A percentile compares a stretch with the other conserved stretches of the same genome.
phyloP scores from a whole-genome alignment of 176 grass and related monocot genomes.

The Avena eriantha region DNA sequence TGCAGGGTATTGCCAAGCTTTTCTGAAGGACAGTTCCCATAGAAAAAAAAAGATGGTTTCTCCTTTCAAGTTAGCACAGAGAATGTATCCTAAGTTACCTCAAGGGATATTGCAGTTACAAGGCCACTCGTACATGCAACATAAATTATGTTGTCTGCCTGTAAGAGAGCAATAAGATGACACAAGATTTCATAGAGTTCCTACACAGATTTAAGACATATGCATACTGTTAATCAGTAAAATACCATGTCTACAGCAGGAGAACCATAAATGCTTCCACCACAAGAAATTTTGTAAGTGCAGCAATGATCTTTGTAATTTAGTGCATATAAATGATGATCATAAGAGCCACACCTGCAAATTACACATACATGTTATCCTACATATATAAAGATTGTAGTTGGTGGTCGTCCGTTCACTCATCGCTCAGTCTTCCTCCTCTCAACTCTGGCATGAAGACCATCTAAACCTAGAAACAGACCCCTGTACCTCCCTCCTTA shows the following conservation, averaged over 20 bases:
- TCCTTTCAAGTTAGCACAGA: not conserved
- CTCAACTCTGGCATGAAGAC: no score
- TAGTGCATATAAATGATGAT: conserved; percentile 82
- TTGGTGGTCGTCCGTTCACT: no score
- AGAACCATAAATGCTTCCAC: conserved; percentile 96
- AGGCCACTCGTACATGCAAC: conserved; percentile 78
- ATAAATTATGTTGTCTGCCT: conserved; percentile 70
- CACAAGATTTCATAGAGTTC: not conserved
- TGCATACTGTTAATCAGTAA: conserved; percentile 11
- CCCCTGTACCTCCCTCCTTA: no score
- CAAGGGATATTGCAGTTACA: conserved; percentile 76
- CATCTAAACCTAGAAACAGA: no score
- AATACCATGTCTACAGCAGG: conserved; percentile 73
- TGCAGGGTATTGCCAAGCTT: conserved; percentile 9
- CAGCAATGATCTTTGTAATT: conserved; percentile 76
- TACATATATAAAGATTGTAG: no score
- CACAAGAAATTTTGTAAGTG: conserved; percentile 79
- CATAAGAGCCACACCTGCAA: conserved; percentile 92
- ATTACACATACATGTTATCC: not conserved
- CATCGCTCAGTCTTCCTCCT: no score
- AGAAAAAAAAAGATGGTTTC: conserved; percentile 26
- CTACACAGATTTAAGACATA: conserved; percentile 15
- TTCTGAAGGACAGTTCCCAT: conserved; percentile 16
- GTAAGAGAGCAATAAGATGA: conserved; percentile 35
- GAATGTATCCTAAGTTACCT: conserved; percentile 58